Base-by-base conservation (phyloP, 805 yeast genomes). In the Candida loeiensis region DNA sequence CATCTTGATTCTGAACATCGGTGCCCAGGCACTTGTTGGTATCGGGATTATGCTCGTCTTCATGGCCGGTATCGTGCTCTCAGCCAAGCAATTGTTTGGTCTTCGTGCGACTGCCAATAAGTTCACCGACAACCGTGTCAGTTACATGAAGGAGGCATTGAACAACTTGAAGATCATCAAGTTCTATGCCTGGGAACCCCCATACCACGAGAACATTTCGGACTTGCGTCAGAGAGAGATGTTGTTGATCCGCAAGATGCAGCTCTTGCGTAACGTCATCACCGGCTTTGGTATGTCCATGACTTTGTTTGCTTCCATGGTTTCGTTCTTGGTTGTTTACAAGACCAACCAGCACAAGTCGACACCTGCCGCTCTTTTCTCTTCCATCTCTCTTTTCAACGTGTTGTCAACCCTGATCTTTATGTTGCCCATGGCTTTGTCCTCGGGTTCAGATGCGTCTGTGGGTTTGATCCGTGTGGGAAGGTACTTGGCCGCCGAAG, bases 111-210 rank as follows among this genome's bases (percentile, higher is more conserved):
- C 59, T n/a, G 81, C 87, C 6, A 79, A 77, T 43, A 64, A 62
- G 2, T 76, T 65, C 52, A 90, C 96, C 3, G 98, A 90, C 59
- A 61, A 65, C 17, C 79, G 98, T 55, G 87, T 90, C 16, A 73
- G 79, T 33, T 71, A 76, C 37, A 80, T 88, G 59, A 82, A 85
- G 49, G 97, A 90, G 59, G 77, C 88, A 16, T 68, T 90, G 48
- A 79, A 76, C 54, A 79, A 84, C 49, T 76, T 90, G 73, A 86
- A 85, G 55, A 73, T 82, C 58, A 85, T 90, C 59, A 90, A 90
- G 65, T 85, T 75, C 58, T 90, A 89, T 58, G 86, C 95, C 1
- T 90, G 96, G 96, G 97, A 90, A 63, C 71, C 70, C 20, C 89
- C 96, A 1, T 90, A 87, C 56, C 71, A 72, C 40, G 59, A 71